Percentiles rank a stretch among this genome's conserved stretches.
Conservation (phyloP, 345 rosid genomes). For the Cochlearia excelsa region DNA sequence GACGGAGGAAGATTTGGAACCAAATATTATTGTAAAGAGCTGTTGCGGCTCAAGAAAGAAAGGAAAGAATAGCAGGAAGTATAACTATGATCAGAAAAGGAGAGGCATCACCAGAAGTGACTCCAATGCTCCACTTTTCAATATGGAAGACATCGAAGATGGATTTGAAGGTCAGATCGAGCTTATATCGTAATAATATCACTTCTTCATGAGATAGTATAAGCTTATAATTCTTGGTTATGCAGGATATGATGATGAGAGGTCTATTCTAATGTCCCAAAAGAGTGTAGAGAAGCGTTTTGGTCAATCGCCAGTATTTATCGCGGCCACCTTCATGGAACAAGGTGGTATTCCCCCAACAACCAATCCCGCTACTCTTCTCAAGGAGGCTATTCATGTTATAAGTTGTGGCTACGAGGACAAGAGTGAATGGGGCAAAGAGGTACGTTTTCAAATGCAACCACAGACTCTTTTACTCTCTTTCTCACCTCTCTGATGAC, state of each 20-base stretch:
- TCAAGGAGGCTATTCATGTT: constrained; percentile 98
- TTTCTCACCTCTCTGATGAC: constrained; percentile 16
- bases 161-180: constrained; percentile 85
- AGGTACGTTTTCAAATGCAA: constrained; percentile 48
- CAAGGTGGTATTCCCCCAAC: constrained; percentile 96
- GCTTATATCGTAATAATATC: constrained; percentile 12
- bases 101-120: constrained; percentile 85
- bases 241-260: constrained; percentile 98
- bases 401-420: constrained; percentile 99
- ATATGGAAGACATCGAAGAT: constrained; percentile 97
- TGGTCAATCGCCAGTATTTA: constrained; percentile 97
- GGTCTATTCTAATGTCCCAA: constrained; percentile 97
- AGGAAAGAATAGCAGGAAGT: constrained; percentile 65
- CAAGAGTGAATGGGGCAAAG: constrained; percentile 99
- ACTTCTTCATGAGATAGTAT: constrained; percentile 10
- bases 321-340: constrained; percentile 98
- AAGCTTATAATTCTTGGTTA: constrained; percentile 26
- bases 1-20: constrained; percentile 91
- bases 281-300: constrained; percentile 97
- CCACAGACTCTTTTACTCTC: constrained; percentile 2
- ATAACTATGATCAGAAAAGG: constrained; percentile 71
- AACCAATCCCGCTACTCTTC: constrained; percentile 90
- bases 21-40: constrained; percentile 90
- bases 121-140: constrained; percentile 93
- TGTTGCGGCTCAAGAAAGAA: constrained; percentile 97